Evolutionary conservation across 2,329 filamentous ascomycete genomes (phyloP), one percentile per base, ranked within the genome.

Genomic region (Cytospora piceae): DNA sequence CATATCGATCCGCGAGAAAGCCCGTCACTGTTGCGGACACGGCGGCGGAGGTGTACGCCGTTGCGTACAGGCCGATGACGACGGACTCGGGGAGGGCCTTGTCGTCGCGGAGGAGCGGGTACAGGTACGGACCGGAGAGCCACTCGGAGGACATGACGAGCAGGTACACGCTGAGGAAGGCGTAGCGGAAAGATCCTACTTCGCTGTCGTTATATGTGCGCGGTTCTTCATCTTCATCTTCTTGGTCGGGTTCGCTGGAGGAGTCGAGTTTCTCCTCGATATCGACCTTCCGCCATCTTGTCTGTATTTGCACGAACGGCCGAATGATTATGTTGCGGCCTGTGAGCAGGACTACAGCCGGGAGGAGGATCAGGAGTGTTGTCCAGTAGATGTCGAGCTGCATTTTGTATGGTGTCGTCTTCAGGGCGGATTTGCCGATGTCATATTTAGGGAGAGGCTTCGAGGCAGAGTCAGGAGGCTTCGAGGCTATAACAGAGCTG

Each of bases 131-230:
- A 0, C 67, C 67, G 1, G 68, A 64, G 7, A 70, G 57, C 67
- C 67, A 69, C 29, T 70, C 69, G 20, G 69, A 67, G 15, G 67
- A 63, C 69, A 70, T 70, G 27, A 66, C 68, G 29, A 69, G 64
- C 17, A 70, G 61, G 52, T 70, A 70, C 14, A 70, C 58, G 31
- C 64, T 39, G 29, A 70, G 69, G 53, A 70, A 70, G 4, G 56
- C 54, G 5, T 49, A 55, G 29, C 61, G 60, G 39, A 69, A 69
- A 12, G 17, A 34, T 2, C 63, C 39, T 15, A 34, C 49, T 7
- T 63, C 56, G 24, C 66, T 63, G 17, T 63, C 64, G 20, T 14
- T 12, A 14, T 66, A 32, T 17, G 11, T 22, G 14, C 4, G 17
- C 17, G 20, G 17, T 7, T 24, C 34, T 29, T 31, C 46, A 14